Base-by-base conservation (phyloP, 805 yeast species). In the Candida wancherniae region DNA sequence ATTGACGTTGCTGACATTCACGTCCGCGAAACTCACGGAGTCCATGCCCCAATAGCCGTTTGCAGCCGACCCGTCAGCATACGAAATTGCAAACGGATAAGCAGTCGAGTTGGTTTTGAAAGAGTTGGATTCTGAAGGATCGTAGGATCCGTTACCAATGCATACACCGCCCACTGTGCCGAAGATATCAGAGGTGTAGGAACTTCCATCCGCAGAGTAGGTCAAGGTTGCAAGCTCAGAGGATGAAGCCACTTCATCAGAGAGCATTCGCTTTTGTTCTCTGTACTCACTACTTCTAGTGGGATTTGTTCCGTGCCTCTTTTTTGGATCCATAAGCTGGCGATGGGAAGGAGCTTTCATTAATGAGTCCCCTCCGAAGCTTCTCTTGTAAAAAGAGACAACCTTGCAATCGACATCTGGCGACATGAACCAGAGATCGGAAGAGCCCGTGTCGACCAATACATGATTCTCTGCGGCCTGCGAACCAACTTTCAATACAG, bases 1-100 rank as follows among this genome's bases (percentile, higher is more conserved):
- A 4, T 84, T 73, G 14, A 81, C 57, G 34, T 64, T 58, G 0
- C 59, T 37, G 9, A 83, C 59, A 2, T 63, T 53, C 9, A 67
- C 55, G 26, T 64, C 73, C 26, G 77, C 75, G 31, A 83, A 44
- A 2, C 44, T 37, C 5, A 87, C 65, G 22, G 62, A 58, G 48
- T 87, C 96, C 26, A 28, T 26, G 22, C 83, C 92, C 76, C 76
- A 73, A 25, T 54, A 34, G 15, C 80, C 80, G 8, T 34, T 31
- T 3, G 77, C 77, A 25, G 42, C 54, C 3, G 75, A 61, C 4
- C 54, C 50, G 47, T 73, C 80, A 7, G 69, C 75, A 39, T 73
- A 73, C 7, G 50, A 27, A 39, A 73, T 73, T 5, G 40, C 19
- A 43, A 73, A 73, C 0, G 44, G 39, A 3, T 51, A 48, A 7